phyloP scores from a whole-genome alignment of 345 rosid genomes.

The Eucalyptus dawsonii region DNA sequence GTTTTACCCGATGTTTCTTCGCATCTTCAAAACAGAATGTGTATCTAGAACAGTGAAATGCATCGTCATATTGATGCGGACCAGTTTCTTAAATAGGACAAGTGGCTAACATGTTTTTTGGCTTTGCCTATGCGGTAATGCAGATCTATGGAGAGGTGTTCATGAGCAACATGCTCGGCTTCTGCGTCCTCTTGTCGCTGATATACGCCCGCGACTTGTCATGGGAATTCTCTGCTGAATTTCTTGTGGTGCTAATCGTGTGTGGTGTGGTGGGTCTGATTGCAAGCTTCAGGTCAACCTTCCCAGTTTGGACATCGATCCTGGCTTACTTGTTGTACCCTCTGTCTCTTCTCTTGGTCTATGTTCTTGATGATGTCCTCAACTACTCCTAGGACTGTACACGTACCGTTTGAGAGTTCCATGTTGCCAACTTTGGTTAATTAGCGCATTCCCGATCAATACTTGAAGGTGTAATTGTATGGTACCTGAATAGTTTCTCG shows the following conservation, averaged over 20 bases:
- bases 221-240: conserved; percentile 28
- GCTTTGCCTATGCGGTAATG: not conserved
- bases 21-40: not conserved
- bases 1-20: not conserved
- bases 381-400: not conserved
- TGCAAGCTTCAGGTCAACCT: conserved; percentile 11
- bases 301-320: conserved; percentile 16
- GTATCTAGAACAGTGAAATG: not conserved
- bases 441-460: not conserved
- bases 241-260: conserved; percentile 7
- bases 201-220: conserved; percentile 9
- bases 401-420: not conserved
- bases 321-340: conserved; percentile 21
- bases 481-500: not conserved
- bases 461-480: not conserved
- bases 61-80: not conserved
- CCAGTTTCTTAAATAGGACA: not conserved
- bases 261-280: conserved; percentile 3
- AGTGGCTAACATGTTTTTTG: not conserved
- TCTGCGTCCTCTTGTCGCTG: conserved; percentile 5
- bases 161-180: conserved; percentile 14
- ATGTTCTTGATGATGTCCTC: conserved; percentile 3
- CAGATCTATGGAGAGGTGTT: conserved; percentile 29
- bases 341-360: conserved; percentile 17
- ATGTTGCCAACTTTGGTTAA: not conserved